phyloP scores from a whole-genome alignment of 768 basidiomycete species.

The Mycena rebaudengoi region DNA sequence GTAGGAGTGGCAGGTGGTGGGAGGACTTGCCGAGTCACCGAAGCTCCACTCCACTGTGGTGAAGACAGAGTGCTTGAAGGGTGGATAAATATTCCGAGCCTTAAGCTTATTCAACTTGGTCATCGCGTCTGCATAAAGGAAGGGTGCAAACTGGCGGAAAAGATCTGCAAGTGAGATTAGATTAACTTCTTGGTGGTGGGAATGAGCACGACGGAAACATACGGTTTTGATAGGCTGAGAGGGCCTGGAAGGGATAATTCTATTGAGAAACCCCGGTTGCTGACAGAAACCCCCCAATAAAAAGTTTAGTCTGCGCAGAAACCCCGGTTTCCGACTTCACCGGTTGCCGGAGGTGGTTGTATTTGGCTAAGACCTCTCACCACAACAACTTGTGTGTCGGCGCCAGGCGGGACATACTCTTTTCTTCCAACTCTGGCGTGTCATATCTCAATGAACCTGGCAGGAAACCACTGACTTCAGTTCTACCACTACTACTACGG shows the following conservation, averaged over 20 bases:
- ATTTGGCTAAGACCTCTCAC: neutral
- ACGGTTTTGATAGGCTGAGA: conserved; percentile 7
- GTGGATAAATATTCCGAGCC: neutral
- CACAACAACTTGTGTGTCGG: too few relatives aligned
- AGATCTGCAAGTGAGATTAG: too few relatives aligned
- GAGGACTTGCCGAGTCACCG: neutral
- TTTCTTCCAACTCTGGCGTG: neutral
- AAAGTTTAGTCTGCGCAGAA: conserved; percentile 3
- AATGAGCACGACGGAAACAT: too few relatives aligned
- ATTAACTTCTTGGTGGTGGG: too few relatives aligned
- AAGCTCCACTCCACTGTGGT: neutral
- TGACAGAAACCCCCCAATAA: neutral
- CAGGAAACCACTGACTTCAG: neutral
- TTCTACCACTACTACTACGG: neutral
- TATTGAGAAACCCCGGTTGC: conserved; percentile 3
- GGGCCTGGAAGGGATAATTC: neutral
- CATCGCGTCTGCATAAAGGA: neutral
- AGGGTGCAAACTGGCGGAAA: neutral
- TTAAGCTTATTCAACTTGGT: neutral
- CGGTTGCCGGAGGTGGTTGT: conserved; percentile 6
- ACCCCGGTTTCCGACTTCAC: neutral
- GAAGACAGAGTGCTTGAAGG: neutral
- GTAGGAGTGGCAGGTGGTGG: neutral
- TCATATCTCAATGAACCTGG: neutral
- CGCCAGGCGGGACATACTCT: neutral